Evolutionary conservation across 2,329 filamentous ascomycete species (phyloP).

Genomic region (Talaromyces sp.): DNA sequence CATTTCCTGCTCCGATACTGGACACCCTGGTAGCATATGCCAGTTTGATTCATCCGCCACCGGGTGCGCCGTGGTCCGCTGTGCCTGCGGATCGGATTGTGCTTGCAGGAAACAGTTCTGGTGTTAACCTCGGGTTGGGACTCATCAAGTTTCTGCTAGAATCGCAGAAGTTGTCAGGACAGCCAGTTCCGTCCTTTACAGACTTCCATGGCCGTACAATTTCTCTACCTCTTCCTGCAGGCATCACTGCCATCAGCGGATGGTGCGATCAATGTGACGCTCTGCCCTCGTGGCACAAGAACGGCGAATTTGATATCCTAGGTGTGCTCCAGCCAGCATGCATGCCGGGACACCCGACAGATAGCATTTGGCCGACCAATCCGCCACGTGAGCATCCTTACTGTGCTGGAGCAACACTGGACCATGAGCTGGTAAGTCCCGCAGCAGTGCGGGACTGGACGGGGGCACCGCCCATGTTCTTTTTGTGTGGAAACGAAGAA

Average conservation of each 20-base stretch:
- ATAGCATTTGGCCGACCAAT: constrained; percentile 5
- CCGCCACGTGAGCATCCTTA: constrained; percentile 7
- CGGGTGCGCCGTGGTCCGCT: constrained; percentile 5
- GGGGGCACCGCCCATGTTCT: constrained; percentile 6
- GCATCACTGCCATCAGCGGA: constrained; percentile 2
- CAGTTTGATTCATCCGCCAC: constrained; percentile 1
- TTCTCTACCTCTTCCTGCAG: constrained; percentile 1
- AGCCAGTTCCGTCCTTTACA: neutral
- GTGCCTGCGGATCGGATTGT: constrained; percentile 4
- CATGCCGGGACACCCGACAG: constrained; percentile 5
- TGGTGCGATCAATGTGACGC: constrained; percentile 8
- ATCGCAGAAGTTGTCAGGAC: constrained; percentile 1
- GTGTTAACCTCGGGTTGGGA: constrained; percentile 2
- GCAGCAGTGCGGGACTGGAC: constrained; percentile 6
- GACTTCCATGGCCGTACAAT: neutral
- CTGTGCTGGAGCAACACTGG: neutral
- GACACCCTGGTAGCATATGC: constrained; percentile 7
- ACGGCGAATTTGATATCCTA: constrained; percentile 5
- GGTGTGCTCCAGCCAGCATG: constrained; percentile 6
- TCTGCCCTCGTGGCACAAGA: constrained; percentile 4
- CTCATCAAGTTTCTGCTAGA: constrained; percentile 6
- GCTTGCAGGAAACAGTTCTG: constrained; percentile 5
- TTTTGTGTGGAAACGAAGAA: constrained; percentile 3
- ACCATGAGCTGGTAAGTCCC: constrained; percentile 4
- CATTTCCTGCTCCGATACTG: constrained; percentile 3